These are phyloP conservation scores for Rubia balearica DNA, from an alignment of 305 asterid genomes.

Conservation along the genomic window DNA sequence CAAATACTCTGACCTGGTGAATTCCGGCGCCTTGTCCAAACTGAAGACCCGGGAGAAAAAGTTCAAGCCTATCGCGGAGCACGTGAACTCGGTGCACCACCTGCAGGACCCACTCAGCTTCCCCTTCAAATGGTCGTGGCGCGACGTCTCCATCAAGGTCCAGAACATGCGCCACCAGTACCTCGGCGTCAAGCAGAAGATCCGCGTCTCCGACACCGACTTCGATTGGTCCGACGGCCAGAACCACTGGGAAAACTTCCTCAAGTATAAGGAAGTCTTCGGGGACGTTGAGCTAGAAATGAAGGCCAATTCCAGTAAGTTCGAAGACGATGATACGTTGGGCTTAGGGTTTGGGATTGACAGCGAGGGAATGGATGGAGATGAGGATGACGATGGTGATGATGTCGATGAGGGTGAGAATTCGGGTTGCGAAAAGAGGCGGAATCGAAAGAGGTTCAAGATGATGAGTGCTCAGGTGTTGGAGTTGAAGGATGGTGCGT, in stretches of 20 bases:
- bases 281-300: conserved; percentile 70
- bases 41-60: conserved; percentile 90
- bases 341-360: conserved; percentile 46
- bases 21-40: conserved; percentile 61
- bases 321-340: conserved; percentile 38
- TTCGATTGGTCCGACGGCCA: conserved; percentile 87
- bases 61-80: conserved; percentile 88
- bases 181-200: conserved; percentile 88
- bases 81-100: conserved; percentile 75
- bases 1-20: conserved; percentile 63
- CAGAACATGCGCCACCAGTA: conserved; percentile 98
- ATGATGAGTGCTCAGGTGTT: conserved; percentile 46
- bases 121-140: conserved; percentile 97
- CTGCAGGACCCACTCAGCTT: conserved; percentile 57
- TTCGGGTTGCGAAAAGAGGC: conserved; percentile 23
- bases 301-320: conserved; percentile 12
- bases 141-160: conserved; percentile 83
- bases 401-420: conserved; percentile 29
- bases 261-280: conserved; percentile 73
- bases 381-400: conserved; percentile 33
- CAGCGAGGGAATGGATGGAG: conserved; percentile 47
- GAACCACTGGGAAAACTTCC: conserved; percentile 86
- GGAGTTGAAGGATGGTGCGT: conserved; percentile 52
- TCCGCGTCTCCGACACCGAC: conserved; percentile 45
- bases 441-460: conserved; percentile 40